Base-by-base conservation (phyloP, 148 eudicot species). In the Hydrangea macrophylla region DNA sequence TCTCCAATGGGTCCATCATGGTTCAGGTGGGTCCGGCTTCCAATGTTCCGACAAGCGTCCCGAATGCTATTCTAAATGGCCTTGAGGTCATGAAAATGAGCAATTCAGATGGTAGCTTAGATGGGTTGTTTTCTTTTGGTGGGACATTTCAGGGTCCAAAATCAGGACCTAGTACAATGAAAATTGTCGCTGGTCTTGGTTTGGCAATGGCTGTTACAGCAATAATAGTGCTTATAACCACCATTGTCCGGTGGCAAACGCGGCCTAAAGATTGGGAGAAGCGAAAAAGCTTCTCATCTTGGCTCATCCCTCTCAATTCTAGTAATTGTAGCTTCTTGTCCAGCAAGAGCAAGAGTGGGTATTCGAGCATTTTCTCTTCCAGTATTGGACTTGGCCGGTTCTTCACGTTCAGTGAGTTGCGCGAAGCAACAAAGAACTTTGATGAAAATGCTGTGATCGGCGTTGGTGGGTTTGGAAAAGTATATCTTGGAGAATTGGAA, bases 81-180 rank as follows among this genome's bases (percentile, higher is more conserved):
- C 18, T 87, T 9, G 92, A 84, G 67, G 83, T 87, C 62, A 76
- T 87, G 75, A 87, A 87, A 71, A 82, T 87, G 75, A 87, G 87
- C 75, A 87, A 83, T 58, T 70, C 66, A 0, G 92, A 83, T 6
- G 83, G 87, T 39, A 84, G 92, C 57, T 81, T 82, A 42, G 79
- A 79, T 39, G 92, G 92, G 17, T 68, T 80, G 65, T 87, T 87
- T 50, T 76, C 84, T 30, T 80, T 83, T 6, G 64, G 71, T 10
- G 86, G 88, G 2, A 71, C 28, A 28, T 70, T 75, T 65, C 56
- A 72, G 69, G 83, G 80, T 2, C 70, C 76, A 18, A 6, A 36
- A 18, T 17, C 70, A 13, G 69, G 64, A 27, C 60, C 81, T 0
- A 72, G 48, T 22, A 72, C 70, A 31, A 80, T 78, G 70, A 79